phyloP scores from a whole-genome alignment of 2,329 filamentous ascomycete species.

The Leptographium lundbergii region DNA sequence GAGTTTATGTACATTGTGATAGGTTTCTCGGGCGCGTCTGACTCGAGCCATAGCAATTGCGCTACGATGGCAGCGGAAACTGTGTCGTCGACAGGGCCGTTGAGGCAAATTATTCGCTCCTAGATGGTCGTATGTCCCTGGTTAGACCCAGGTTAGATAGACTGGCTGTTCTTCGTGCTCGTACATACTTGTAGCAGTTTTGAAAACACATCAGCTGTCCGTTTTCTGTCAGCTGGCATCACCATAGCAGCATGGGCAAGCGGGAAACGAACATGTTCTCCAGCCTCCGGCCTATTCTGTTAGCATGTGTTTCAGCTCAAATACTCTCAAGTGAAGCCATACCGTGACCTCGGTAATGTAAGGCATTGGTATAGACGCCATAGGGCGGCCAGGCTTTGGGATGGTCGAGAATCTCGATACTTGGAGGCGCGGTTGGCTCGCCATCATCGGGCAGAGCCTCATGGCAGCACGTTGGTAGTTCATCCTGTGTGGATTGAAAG shows the following conservation, averaged over 20 bases:
- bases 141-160: not conserved
- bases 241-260: constrained; percentile 8
- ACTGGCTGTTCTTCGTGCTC: not conserved
- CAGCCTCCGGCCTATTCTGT: constrained; percentile 55
- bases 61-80: constrained; percentile 90
- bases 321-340: constrained; percentile 13
- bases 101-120: constrained; percentile 91
- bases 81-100: constrained; percentile 80
- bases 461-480: constrained; percentile 21
- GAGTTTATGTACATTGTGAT: constrained; percentile 99
- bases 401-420: constrained; percentile 27
- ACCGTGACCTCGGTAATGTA: constrained; percentile 46
- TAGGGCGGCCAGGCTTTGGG: constrained; percentile 8
- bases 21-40: constrained; percentile 84
- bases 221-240: constrained; percentile 1
- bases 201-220: constrained; percentile 66
- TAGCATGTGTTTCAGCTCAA: constrained; percentile 13
- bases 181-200: constrained; percentile 56
- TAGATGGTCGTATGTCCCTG: constrained; percentile 18
- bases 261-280: constrained; percentile 53
- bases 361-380: constrained; percentile 39
- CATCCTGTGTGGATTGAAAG: constrained; percentile 13
- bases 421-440: constrained; percentile 21
- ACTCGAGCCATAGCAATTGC: constrained; percentile 95
- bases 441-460: constrained; percentile 22